Percentiles rank a stretch among this genome's conserved stretches.
phyloP scores from a whole-genome alignment of 352 stramenopile species.

The Phytopythium ostracodes region DNA sequence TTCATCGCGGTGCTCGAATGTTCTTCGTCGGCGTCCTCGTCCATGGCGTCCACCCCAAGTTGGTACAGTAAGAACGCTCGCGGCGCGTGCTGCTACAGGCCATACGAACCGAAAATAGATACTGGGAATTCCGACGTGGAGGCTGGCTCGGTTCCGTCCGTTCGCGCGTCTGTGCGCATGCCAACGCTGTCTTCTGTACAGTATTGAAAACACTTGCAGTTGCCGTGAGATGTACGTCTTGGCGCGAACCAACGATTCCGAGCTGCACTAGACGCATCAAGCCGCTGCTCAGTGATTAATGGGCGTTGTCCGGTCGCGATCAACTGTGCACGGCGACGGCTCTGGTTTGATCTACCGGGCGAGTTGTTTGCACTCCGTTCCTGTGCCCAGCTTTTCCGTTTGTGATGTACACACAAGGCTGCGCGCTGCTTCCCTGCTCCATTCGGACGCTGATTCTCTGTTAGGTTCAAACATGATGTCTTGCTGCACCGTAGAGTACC shows the following conservation, averaged over 20 bases:
- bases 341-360: not conserved
- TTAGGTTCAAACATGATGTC: too few relatives aligned
- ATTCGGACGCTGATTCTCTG: too few relatives aligned
- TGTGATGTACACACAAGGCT: not conserved
- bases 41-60: not conserved
- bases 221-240: not conserved
- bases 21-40: not conserved
- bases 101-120: too few relatives aligned
- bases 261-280: not conserved
- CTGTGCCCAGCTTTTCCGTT: not conserved
- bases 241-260: not conserved
- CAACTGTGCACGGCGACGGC: too few relatives aligned
- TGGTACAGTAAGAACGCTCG: not conserved
- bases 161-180: not conserved
- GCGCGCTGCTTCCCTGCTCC: too few relatives aligned
- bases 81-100: not conserved
- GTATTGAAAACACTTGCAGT: not conserved
- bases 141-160: too few relatives aligned
- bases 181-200: not conserved
- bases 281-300: not conserved
- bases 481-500: too few relatives aligned
- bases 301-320: not conserved
- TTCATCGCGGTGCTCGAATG: not conserved
- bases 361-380: not conserved
- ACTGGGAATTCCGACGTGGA: not conserved